Evolutionary conservation across 2,329 filamentous ascomycete genomes (phyloP), one percentile per base, ranked within the genome.

Genomic region (Dactylonectria estremocensis): DNA sequence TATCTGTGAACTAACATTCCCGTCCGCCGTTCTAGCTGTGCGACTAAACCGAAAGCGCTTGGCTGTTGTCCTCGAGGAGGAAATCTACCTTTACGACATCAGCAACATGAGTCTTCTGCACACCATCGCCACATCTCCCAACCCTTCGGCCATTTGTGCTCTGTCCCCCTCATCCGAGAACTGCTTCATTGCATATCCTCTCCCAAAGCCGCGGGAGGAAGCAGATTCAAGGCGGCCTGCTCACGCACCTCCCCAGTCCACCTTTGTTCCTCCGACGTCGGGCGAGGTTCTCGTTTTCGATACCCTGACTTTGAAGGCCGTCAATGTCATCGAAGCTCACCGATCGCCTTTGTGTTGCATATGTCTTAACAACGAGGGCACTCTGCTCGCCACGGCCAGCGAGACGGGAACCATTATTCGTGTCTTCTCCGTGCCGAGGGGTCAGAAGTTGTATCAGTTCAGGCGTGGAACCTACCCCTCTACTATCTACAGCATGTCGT

Each of bases 71-170:
- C 88, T 98, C 64, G 96, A 99, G 80, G 95, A 97, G 76, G 93
- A 97, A 79, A 97, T 98, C 69, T 99, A 98, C 82, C 88, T 99
- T 55, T 99, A 99, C 84, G 96, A 99, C 80, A 98, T 99, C 72
- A 95, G 95, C 82, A 98, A 98, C 79, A 98, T 99, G 95, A 95
- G 93, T 76, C 89, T 98, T 66, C 87, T 98, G 46, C 93, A 95
- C 80, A 97, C 94, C 6, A 97, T 98, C 71, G 91, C 95, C 66
- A 98, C 95, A 6, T 98, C 95, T 3, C 94, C 96, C 7, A 99
- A 99, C 77, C 94, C 95, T 1, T 91, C 90, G 70, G 95, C 94
- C 37, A 96, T 98, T 68, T 97, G 95, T 82, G 93, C 95, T 4
- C 88, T 99, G 5, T 97, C 95, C 1, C 94, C 96, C 1, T 97